Evolutionary conservation across 352 stramenopile genomes (phyloP), one percentile per base, ranked within the genome.

Genomic region (Phytopythium ostracodes): DNA sequence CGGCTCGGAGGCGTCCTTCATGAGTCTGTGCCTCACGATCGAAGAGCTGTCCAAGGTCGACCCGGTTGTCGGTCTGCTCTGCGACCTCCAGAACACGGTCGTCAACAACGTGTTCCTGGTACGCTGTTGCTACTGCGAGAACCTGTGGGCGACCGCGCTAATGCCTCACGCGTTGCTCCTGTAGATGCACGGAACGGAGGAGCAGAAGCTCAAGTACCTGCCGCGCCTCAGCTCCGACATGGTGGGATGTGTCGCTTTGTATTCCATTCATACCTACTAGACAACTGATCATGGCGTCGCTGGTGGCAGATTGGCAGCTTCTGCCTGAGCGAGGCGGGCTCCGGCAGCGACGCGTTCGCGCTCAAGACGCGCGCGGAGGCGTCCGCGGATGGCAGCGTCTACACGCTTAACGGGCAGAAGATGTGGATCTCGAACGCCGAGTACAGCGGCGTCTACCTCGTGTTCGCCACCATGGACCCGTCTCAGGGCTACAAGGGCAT

Each of bases 361-460:
- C 81, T 99, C 62, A 96, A 96, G 74, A 99, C 96, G 10, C 93
- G 77, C 11, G 96, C 96, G 1, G 84, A 88, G 2, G 70, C 70
- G 29, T 98, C 87, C 24, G 51, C 77, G 0, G 94, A 98, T 65
- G 89, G 88, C 55, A 97, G 84, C 52, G 97, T 97, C 70, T 99
- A 96, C 74, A 97, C 89, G 20, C 72, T 99, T 14, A 98, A 89
- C 71, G 97, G 97, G 25, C 88, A 91, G 52, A 99, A 99, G 75
- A 88, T 98, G 72, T 99, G 97, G 97, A 99, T 99, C 67, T 98
- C 94, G 36, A 99, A 99, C 75, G 92, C 91, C 15, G 92, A 93
- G 63, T 96, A 99, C 65, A 85, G 96, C 20, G 94, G 94, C 7
- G 87, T 99, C 1, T 98, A 98, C 75, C 76, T 99, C 38, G 94